These are phyloP conservation scores for Pseudopediastrum boryanum DNA, from an alignment of 139 green algal genomes.

Conservation along the genomic window DNA sequence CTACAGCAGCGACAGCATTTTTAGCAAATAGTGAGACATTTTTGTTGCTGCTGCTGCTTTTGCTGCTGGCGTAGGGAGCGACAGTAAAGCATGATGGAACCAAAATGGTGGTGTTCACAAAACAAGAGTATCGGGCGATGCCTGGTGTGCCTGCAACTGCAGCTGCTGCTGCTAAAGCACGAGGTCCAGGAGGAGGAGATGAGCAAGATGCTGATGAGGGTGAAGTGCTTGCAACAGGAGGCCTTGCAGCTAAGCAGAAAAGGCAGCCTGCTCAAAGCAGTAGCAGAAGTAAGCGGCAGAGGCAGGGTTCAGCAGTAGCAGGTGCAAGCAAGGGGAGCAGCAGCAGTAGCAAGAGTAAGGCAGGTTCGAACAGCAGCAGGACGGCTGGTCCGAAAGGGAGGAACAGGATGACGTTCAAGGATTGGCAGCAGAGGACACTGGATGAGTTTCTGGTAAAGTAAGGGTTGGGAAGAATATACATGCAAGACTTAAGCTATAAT, in stretches of 20 bases:
- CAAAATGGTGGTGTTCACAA: constrained; percentile 52
- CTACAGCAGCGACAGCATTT: too few species aligned
- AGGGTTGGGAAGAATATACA: too few species aligned
- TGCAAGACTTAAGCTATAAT: too few species aligned
- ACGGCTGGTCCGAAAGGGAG: background rate
- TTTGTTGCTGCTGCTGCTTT: background rate
- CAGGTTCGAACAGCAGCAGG: background rate
- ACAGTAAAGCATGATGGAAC: constrained; percentile 38
- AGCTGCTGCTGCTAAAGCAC: background rate
- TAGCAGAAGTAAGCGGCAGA: background rate
- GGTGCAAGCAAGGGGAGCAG: background rate
- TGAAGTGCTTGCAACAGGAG: background rate
- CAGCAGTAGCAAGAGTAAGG: background rate
- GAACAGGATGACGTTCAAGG: constrained; percentile 11
- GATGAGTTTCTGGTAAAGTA: constrained; percentile 17
- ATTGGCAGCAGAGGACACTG: constrained; percentile 31
- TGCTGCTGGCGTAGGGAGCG: constrained; percentile 24
- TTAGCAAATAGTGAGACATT: background rate
- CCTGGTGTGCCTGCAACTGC: background rate
- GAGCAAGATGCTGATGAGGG: background rate
- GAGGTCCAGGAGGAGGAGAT: background rate
- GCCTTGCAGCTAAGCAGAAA: constrained; percentile 2
- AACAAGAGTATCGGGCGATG: constrained; percentile 29
- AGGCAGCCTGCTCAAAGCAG: constrained; percentile 10
- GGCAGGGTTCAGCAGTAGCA: background rate